phyloP scores from a whole-genome alignment of 208 protist species.

The Wallacemonas sp. region DNA sequence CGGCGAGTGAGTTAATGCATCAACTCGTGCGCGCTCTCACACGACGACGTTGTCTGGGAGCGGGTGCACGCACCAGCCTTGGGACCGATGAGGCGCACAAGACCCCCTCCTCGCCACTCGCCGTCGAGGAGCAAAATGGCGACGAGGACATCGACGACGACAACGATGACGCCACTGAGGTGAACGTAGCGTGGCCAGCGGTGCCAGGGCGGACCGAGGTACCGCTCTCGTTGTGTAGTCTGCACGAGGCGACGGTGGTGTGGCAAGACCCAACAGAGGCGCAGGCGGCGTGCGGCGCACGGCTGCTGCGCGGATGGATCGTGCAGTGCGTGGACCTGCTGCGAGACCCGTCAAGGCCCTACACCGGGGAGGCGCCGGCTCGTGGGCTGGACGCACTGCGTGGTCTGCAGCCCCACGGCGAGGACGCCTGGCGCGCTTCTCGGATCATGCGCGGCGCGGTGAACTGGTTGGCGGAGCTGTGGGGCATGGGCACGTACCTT shows the following conservation, averaged over 20 bases:
- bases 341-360: background rate
- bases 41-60: background rate
- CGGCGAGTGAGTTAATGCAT: background rate
- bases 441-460: background rate
- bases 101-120: too few species aligned
- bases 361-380: background rate
- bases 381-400: background rate
- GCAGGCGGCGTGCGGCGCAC: background rate
- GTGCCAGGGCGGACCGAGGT: background rate
- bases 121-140: background rate
- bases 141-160: background rate
- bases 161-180: background rate
- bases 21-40: constrained; percentile 5
- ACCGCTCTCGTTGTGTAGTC: background rate
- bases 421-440: background rate
- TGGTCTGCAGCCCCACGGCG: background rate
- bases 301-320: background rate
- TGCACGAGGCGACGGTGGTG: background rate
- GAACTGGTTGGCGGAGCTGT: background rate
- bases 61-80: too few species aligned
- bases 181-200: background rate
- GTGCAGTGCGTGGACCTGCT: background rate
- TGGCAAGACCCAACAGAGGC: constrained; percentile 4
- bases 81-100: too few species aligned
- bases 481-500: background rate